Percentiles rank a stretch among this genome's conserved stretches.
Evolutionary conservation across 495 filamentous ascomycete genomes (phyloP).

Genomic region (Aspergillus asperescens): DNA sequence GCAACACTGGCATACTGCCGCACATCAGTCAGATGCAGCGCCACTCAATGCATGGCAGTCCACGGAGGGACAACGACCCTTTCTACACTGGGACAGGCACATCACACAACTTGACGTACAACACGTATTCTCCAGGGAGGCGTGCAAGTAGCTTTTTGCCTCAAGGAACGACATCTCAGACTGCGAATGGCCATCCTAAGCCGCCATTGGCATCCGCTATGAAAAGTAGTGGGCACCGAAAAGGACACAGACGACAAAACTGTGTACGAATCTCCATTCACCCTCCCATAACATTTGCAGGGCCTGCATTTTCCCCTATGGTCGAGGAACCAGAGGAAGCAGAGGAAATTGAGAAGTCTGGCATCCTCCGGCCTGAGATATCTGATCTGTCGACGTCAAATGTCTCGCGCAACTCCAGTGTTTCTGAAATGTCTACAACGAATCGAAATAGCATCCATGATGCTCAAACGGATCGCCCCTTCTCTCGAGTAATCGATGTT

Average conservation of each 20-base stretch:
- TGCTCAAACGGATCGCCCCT: not conserved
- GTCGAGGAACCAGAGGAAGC: conserved; percentile 36
- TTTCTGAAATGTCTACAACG: conserved; percentile 18
- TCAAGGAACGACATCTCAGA: conserved; percentile 25
- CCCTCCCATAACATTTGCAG: conserved; percentile 36
- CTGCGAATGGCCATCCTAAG: conserved; percentile 19
- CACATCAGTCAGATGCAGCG: conserved; percentile 29
- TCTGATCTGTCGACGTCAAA: conserved; percentile 18
- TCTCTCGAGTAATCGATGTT: conserved; percentile 3
- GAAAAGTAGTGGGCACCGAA: conserved; percentile 35
- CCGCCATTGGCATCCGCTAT: conserved; percentile 34
- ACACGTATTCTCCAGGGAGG: not conserved
- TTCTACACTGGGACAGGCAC: conserved; percentile 23
- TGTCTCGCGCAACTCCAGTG: conserved; percentile 18
- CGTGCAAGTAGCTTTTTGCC: conserved; percentile 11
- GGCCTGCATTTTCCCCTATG: conserved; percentile 33
- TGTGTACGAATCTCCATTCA: conserved; percentile 48
- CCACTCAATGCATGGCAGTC: conserved; percentile 23
- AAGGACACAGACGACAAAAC: conserved; percentile 44
- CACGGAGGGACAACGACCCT: conserved; percentile 26
- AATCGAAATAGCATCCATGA: conserved; percentile 17
- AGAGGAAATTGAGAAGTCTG: conserved; percentile 33
- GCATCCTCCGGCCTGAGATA: conserved; percentile 11
- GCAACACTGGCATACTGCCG: conserved; percentile 22
- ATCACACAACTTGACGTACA: not conserved